Percentiles rank a stretch among this genome's conserved stretches.
Evolutionary conservation across 176 grass and related monocot species (phyloP).

Genomic region (Urochloa ruziziensis): DNA sequence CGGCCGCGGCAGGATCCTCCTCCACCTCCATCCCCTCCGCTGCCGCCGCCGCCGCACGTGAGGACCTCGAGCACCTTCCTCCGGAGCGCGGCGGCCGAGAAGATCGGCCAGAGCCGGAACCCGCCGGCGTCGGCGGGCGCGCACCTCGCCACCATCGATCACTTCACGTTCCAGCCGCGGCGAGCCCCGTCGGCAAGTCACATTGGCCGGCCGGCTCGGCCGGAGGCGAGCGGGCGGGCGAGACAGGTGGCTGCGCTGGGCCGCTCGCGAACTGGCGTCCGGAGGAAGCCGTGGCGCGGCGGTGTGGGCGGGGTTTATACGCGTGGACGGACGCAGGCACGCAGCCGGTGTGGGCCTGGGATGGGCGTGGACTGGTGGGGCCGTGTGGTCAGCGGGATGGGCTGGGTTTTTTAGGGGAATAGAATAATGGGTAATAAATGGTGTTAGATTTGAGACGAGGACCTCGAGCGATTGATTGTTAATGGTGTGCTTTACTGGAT

Average conservation of each 20-base stretch:
- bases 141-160: constrained; percentile 43
- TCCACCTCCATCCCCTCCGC: rapidly evolving
- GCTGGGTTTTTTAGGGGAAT: neutral
- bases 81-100: constrained; percentile 53
- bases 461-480: neutral
- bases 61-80: constrained; percentile 60
- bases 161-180: neutral
- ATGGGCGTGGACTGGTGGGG: neutral
- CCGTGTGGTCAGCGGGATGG: neutral
- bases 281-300: constrained; percentile 43
- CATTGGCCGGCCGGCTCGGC: constrained; percentile 36
- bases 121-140: constrained; percentile 30
- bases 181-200: constrained; percentile 35
- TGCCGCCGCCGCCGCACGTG: constrained; percentile 36
- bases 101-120: constrained; percentile 64
- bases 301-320: constrained; percentile 35
- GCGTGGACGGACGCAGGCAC: neutral
- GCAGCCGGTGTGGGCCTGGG: neutral
- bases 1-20: constrained; percentile 3
- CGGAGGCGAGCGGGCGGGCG: neutral
- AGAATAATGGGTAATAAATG: constrained; percentile 24
- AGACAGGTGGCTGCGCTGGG: constrained; percentile 24
- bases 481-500: neutral
- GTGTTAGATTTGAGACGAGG: neutral
- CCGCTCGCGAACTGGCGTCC: constrained; percentile 23